Percentiles rank a stretch among this genome's conserved stretches.
Conservation (phyloP, 331 rosid genomes). For the Saraca asoca region DNA sequence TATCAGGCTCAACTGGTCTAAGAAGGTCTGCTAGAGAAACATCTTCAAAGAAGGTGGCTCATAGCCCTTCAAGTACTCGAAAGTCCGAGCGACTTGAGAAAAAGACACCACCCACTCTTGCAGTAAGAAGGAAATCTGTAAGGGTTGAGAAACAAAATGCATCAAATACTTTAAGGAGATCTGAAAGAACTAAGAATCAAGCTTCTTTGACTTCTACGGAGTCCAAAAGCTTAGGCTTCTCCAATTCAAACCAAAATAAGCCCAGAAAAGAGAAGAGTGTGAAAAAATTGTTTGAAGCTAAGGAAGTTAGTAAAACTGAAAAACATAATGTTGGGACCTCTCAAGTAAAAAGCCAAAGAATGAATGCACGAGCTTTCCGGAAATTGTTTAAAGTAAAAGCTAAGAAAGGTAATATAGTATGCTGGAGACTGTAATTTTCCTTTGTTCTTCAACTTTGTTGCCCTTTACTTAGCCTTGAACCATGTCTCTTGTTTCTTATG, state of each 20-base stretch:
- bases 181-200: conserved; percentile 51
- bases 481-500: no score
- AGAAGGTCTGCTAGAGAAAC: conserved; percentile 67
- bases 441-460: no score
- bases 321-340: conserved; percentile 33
- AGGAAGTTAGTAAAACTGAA: conserved; percentile 33
- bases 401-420: no score
- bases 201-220: conserved; percentile 46
- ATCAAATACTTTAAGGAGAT: conserved; percentile 60
- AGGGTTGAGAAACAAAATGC: conserved; percentile 47
- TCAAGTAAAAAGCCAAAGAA: not conserved
- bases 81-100: conserved; percentile 59
- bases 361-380: no score
- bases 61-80: conserved; percentile 40
- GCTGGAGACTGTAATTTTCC: no score
- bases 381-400: no score
- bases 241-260: conserved; percentile 40
- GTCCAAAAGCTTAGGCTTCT: conserved; percentile 53
- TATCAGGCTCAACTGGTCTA: conserved; percentile 44
- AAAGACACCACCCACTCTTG: conserved; percentile 35
- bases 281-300: conserved; percentile 32
- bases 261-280: conserved; percentile 57
- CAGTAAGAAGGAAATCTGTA: conserved; percentile 41
- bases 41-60: conserved; percentile 39
- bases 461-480: no score